Base-by-base conservation (phyloP, 1,139 yeast genomes). In the Geotrichum europaeum region DNA sequence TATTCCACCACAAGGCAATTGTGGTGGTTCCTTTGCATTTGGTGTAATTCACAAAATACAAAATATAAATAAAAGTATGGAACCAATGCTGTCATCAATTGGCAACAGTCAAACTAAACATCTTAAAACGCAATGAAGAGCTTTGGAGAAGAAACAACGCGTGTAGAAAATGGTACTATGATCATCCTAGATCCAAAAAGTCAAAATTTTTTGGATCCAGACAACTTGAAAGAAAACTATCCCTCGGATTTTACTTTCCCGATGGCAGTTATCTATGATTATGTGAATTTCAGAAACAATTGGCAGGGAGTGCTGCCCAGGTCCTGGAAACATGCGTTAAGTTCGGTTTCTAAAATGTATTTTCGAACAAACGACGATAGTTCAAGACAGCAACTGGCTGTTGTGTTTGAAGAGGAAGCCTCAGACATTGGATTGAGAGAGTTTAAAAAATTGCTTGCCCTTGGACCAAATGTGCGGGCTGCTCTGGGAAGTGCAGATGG, bases 201-300 rank as follows among this genome's bases (percentile, higher is more conserved):
- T 40, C 47, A 6, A 40, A 9, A 40, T 7, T n/a, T 7, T 7
- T 40, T 40, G 20, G 20, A 13, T 40, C 5, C n/a, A 13, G 24
- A 25, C 24, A 18, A 12, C 32, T 28, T 51, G n/a, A 34, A 25
- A 7, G 22, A 49, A 22, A 13, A 3, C 7, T 55, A 55, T 40
- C 58, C 54, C 2, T 18, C 10, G 3, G 58, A 50, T 18, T 55
- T 55, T 25, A 55, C 54, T 9, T 50, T 34, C 20, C 50, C 58
- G 12, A 55, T 55, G 58, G 58, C 54, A 10, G 50, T 50, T 15
- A 22, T 32, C 6, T 55, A 55, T 22, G 58, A 55, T 24, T 55
- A 22, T 28, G 49, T 55, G 18, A 55, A 49, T 15, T 30, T 50
- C 18, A 25, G 54, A 36, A 53, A 55, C 20, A 55, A 55, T 40